These are phyloP conservation scores for Ormosia emarginata DNA, from an alignment of 306 rosid genomes.

Conservation along the genomic window DNA sequence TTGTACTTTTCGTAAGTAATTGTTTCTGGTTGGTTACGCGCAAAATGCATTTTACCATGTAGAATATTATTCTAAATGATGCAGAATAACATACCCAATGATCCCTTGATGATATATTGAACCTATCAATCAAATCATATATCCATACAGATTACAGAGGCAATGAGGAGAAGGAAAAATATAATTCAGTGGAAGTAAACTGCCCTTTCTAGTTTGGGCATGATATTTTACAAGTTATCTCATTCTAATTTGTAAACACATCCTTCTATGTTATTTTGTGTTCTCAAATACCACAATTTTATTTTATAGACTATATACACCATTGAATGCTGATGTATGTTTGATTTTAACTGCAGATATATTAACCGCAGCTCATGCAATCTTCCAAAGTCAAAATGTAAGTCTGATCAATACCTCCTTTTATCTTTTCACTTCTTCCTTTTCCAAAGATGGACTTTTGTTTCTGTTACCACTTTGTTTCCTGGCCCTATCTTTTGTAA, in stretches of 20 bases:
- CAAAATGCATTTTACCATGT: constrained; percentile 4
- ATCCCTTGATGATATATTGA: not conserved
- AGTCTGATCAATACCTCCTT: constrained; percentile 30
- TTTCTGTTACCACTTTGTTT: constrained; percentile 1
- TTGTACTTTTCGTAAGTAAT: not conserved
- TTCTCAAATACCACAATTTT: not conserved
- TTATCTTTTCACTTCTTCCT: constrained; percentile 8
- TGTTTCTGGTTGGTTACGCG: constrained; percentile 6
- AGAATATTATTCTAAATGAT: not conserved
- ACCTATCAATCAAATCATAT: not conserved
- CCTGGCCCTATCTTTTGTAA: not conserved
- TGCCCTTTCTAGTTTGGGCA: constrained; percentile 11
- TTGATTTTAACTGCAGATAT: constrained; percentile 63
- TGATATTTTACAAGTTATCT: constrained; percentile 2
- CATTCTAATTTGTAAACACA: not conserved
- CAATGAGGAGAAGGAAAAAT: not conserved
- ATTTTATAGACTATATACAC: not conserved
- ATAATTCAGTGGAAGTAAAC: not conserved
- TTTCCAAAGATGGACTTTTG: not conserved
- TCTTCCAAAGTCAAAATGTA: constrained; percentile 78
- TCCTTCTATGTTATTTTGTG: not conserved
- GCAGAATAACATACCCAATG: not conserved
- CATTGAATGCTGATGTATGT: constrained; percentile 16
- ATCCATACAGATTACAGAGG: not conserved
- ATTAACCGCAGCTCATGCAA: constrained; percentile 69